These are phyloP conservation scores for Trichoderma gamsii DNA, from an alignment of 495 filamentous ascomycete genomes.

Conservation along the genomic window DNA sequence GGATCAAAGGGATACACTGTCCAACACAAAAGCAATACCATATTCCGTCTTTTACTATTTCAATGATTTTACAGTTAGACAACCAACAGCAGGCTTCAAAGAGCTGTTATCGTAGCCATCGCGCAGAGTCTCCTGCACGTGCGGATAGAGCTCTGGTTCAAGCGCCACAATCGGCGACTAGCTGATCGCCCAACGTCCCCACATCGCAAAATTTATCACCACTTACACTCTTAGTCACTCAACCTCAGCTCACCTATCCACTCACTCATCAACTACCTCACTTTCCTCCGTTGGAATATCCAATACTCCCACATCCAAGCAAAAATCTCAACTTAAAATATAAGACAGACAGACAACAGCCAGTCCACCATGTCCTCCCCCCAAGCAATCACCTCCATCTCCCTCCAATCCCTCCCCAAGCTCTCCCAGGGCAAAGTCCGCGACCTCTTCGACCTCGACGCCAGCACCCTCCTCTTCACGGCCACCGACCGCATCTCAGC, in stretches of 20 bases:
- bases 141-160: neutral
- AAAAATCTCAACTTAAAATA: no score
- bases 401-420: slow-evolving; percentile 29
- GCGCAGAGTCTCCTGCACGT: no score
- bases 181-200: neutral
- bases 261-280: neutral
- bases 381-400: slow-evolving; percentile 23
- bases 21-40: no score
- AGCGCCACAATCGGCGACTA: neutral
- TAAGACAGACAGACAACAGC: no score
- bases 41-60: no score
- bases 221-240: neutral
- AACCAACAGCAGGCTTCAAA: no score
- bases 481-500: slow-evolving; percentile 91
- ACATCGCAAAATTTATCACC: neutral
- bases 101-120: no score
- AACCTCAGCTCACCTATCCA: neutral
- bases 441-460: slow-evolving; percentile 72
- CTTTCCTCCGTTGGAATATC: neutral
- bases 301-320: no score
- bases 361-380: neutral
- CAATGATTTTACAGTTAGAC: no score
- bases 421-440: slow-evolving; percentile 64
- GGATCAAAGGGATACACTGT: no score
- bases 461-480: slow-evolving; percentile 75